phyloP scores from a whole-genome alignment of 2,329 filamentous ascomycete species.

The Aspergillus sp. region DNA sequence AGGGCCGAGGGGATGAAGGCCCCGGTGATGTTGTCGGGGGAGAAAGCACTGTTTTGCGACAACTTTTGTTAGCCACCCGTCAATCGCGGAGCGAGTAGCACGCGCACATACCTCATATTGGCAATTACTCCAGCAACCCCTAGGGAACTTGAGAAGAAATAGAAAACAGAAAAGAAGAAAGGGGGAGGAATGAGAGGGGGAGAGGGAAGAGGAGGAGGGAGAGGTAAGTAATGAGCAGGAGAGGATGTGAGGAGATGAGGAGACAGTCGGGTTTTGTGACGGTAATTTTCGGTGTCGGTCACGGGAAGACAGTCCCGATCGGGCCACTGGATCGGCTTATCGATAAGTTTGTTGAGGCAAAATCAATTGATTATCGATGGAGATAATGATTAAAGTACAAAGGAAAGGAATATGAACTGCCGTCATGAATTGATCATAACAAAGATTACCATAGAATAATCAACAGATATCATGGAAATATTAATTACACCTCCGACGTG shows the following conservation, averaged over 20 bases:
- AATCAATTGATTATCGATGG: neutral
- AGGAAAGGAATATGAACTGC: neutral
- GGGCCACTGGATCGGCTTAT: neutral
- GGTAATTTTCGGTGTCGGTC: constrained; percentile 1
- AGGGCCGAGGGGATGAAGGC: constrained; percentile 82
- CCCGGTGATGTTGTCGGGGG: constrained; percentile 67
- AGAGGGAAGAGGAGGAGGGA: constrained; percentile 10
- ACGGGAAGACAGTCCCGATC: neutral
- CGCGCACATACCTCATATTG: constrained; percentile 33
- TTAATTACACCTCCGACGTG: neutral
- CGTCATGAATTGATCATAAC: neutral
- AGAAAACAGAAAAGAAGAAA: constrained; percentile 4
- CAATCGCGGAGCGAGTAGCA: neutral
- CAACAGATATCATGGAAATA: no score
- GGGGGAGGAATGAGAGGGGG: neutral
- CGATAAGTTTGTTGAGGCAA: neutral
- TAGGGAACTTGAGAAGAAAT: neutral
- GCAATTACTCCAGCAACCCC: constrained; percentile 14
- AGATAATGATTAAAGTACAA: neutral
- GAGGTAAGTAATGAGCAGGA: constrained; percentile 5
- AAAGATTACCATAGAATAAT: no score
- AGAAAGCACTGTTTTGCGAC: constrained; percentile 31
- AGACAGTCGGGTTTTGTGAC: constrained; percentile 12
- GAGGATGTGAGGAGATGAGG: constrained; percentile 8
- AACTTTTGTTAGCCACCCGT: constrained; percentile 8